A percentile compares a stretch with the other conserved stretches of the same genome.
phyloP scores from a whole-genome alignment of 2,329 filamentous ascomycete species.

The Dactylella cylindrospora region DNA sequence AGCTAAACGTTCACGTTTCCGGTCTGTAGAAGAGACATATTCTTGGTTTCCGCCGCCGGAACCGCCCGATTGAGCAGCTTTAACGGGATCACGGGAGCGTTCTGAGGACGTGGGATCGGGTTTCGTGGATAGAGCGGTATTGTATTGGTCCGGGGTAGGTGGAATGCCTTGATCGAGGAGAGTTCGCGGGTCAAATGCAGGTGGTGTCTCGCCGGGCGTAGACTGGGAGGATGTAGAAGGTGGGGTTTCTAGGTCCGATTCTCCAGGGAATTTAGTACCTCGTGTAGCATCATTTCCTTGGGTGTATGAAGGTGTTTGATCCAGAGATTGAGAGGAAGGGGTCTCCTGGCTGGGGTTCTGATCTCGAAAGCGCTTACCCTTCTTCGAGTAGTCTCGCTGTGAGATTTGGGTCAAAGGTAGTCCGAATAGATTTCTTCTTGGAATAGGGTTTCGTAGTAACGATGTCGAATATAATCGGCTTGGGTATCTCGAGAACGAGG shows the following conservation, averaged over 20 bases:
- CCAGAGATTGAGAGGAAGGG: conserved; percentile 1
- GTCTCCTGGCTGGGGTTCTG: background rate
- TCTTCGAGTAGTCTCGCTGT: conserved; percentile 12
- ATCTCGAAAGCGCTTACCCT: background rate
- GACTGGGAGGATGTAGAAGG: too few species aligned
- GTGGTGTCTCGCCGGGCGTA: too few species aligned
- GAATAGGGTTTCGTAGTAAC: conserved; percentile 4
- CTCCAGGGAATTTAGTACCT: background rate
- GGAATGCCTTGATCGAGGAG: conserved; percentile 43
- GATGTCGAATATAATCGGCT: conserved; percentile 22
- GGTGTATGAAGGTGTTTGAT: conserved; percentile 10
- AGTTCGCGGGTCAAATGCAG: conserved; percentile 36
- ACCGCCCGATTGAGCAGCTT: conserved; percentile 18
- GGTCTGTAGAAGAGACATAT: conserved; percentile 88
- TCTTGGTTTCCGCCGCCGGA: conserved; percentile 31
- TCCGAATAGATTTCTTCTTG: background rate
- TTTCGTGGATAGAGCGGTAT: conserved; percentile 26
- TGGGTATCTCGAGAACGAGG: conserved; percentile 13
- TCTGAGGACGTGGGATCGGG: conserved; percentile 37
- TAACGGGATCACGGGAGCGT: conserved; percentile 26
- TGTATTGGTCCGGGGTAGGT: conserved; percentile 40
- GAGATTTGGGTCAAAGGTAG: conserved; percentile 12
- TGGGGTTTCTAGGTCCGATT: conserved; percentile 7
- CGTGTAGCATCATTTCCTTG: background rate
- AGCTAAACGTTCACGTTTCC: conserved; percentile 72